Evolutionary conservation across 1,284 basidiomycete genomes (phyloP).

Genomic region (Malassezia japonica): DNA sequence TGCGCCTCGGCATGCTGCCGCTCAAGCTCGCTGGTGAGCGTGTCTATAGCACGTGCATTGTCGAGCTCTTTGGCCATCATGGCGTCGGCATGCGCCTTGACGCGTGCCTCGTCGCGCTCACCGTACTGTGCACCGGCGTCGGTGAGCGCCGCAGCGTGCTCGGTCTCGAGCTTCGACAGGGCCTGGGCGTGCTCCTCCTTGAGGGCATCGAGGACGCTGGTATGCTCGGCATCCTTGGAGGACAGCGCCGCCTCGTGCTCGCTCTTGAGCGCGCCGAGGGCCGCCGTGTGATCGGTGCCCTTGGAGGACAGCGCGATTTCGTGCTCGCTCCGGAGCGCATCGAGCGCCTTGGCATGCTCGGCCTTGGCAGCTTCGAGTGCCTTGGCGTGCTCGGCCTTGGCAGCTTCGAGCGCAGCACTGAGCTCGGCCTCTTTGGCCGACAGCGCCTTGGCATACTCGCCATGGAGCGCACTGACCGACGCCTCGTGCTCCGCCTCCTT

Average conservation of each 20-base stretch:
- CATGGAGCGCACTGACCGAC: neutral
- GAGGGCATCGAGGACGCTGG: neutral
- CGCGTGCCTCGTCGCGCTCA: slow-evolving; percentile 22
- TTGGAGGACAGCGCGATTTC: neutral
- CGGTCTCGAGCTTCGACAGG: neutral
- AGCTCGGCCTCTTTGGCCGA: slow-evolving; percentile 14
- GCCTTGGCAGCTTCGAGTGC: neutral
- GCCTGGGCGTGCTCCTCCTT: slow-evolving; percentile 1
- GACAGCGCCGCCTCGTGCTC: too few relatives aligned
- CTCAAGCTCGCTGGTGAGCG: too few relatives aligned
- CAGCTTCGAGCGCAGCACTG: slow-evolving; percentile 11
- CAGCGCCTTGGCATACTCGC: slow-evolving; percentile 1
- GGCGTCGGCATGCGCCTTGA: too few relatives aligned
- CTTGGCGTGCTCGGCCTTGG: slow-evolving; percentile 17
- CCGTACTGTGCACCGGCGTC: slow-evolving; percentile 17
- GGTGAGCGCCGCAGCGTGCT: slow-evolving; percentile 15
- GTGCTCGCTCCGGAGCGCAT: neutral
- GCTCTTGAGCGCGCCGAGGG: slow-evolving; percentile 15
- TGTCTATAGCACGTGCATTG: too few relatives aligned
- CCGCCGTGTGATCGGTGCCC: slow-evolving; percentile 2
- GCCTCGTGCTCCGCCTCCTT: neutral
- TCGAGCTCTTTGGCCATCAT: too few relatives aligned
- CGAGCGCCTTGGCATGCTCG: neutral
- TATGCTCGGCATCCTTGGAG: too few relatives aligned
- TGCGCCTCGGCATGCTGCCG: too few relatives aligned